These are phyloP conservation scores for Penicillium verrucosum DNA, from an alignment of 2,329 filamentous ascomycete species.

Conservation along the genomic window DNA sequence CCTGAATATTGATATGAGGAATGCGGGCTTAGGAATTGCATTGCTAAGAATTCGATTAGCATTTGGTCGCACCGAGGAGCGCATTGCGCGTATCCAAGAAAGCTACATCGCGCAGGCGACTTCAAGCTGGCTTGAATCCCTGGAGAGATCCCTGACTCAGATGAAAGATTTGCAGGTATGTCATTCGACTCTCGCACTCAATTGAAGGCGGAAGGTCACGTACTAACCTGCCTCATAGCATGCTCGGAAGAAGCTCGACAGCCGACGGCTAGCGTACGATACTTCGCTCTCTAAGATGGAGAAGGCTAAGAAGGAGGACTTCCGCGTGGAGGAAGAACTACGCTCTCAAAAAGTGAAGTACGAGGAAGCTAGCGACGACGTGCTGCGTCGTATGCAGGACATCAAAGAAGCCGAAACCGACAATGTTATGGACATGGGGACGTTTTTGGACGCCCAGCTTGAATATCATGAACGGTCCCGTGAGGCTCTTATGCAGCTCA, in stretches of 20 bases:
- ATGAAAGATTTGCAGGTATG: slow-evolving; percentile 96
- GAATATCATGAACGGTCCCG: slow-evolving; percentile 87
- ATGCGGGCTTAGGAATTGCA: not conserved
- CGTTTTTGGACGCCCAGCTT: slow-evolving; percentile 84
- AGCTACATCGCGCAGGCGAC: slow-evolving; percentile 74
- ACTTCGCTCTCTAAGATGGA: slow-evolving; percentile 85
- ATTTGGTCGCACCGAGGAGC: slow-evolving; percentile 83
- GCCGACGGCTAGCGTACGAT: slow-evolving; percentile 83
- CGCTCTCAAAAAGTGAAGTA: slow-evolving; percentile 91
- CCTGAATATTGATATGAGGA: not conserved
- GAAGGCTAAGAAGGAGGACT: slow-evolving; percentile 91
- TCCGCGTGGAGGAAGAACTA: slow-evolving; percentile 87
- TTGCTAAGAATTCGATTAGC: slow-evolving; percentile 42
- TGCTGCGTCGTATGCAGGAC: slow-evolving; percentile 88
- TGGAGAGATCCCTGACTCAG: slow-evolving; percentile 83
- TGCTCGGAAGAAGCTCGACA: slow-evolving; percentile 91
- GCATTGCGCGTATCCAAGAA: slow-evolving; percentile 80
- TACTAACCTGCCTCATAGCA: slow-evolving; percentile 46
- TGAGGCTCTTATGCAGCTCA: slow-evolving; percentile 71
- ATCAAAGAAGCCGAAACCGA: slow-evolving; percentile 90
- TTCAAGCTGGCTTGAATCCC: slow-evolving; percentile 81
- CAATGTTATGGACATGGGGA: slow-evolving; percentile 71
- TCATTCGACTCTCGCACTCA: not conserved
- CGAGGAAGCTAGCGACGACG: slow-evolving; percentile 90
- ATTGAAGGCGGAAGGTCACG: not conserved